Evolutionary conservation across 2,329 filamentous ascomycete genomes (phyloP), one percentile per base, ranked within the genome.

Genomic region (Cryphonectria japonica): DNA sequence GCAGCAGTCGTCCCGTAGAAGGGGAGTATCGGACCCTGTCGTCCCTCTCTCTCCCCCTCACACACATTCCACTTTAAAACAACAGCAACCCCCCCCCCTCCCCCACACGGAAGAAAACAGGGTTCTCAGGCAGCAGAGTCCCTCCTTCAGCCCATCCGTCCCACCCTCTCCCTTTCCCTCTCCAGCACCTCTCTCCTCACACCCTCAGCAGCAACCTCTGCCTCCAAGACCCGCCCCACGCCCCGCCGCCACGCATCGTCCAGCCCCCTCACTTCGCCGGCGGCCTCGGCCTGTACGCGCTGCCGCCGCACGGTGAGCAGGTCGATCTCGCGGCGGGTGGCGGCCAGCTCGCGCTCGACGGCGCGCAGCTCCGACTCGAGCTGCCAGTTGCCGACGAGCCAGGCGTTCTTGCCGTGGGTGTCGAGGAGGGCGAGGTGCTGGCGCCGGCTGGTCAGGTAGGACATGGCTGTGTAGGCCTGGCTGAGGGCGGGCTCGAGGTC

Each of bases 341-440:
- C 86, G 19, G 89, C 90, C 66, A 98, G 84, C 76, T 97, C 94
- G 61, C 85, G 85, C 85, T 98, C 95, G 37, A 97, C 78, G 16
- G 80, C 80, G 66, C 86, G 86, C 67, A 97, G 81, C 59, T 93
- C 87, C 60, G 89, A 88, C 82, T 98, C 95, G 29, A 94, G 81
- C 75, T 93, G 89, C 76, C 91, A 89, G 80, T 99, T 99, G 7
- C 89, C 89, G 11, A 97, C 87, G 69, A 99, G 85, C 95, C 96
- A 98, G 13, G 93, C 92, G 80, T 97, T 97, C 82, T 93, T 93
- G 75, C 95, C 96, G 80, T 91, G 91, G 66, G 86, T 86, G 76
- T 96, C 93, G 29, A 97, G 87, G n/a, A 97, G 85, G 1, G 85
- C 83, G 26, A 97, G 88, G 80, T 89, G 85, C 43, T 84, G 76